These are phyloP conservation scores for Fomitopsis pinicola DNA, from an alignment of 1,284 basidiomycete genomes.

Conservation along the genomic window DNA sequence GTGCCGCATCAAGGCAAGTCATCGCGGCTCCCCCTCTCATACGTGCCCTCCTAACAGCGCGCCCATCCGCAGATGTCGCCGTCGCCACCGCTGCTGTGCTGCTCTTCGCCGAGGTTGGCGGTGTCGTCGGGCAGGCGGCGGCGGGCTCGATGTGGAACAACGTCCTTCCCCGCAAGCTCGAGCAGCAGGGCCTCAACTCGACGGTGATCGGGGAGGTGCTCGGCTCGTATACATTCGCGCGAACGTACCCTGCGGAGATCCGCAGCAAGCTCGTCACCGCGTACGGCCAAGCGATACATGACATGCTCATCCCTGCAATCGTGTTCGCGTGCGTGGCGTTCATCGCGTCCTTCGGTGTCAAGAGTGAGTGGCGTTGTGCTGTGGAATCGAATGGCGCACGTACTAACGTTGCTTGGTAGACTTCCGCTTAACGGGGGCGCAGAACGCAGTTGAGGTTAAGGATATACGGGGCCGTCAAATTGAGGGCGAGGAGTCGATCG, in stretches of 20 bases:
- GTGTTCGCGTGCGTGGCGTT: conserved; percentile 1
- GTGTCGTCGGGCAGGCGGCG: conserved; percentile 62
- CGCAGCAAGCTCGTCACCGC: conserved; percentile 1
- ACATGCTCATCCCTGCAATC: conserved; percentile 4
- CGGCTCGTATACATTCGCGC: conserved; percentile 3
- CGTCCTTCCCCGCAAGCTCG: conserved; percentile 57
- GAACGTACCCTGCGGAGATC: conserved; percentile 1
- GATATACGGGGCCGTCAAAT: background rate
- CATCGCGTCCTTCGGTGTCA: background rate
- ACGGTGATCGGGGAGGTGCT: conserved; percentile 1
- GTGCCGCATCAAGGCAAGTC: conserved; percentile 48
- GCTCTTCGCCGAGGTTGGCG: conserved; percentile 77
- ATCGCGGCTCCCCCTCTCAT: background rate
- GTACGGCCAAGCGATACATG: conserved; percentile 1
- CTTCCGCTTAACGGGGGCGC: background rate
- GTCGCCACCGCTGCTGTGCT: conserved; percentile 80
- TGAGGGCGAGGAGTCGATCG: background rate
- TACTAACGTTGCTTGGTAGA: background rate
- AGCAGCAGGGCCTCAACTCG: conserved; percentile 25
- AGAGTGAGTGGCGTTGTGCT: background rate
- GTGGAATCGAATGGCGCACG: background rate
- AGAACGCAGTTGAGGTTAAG: conserved; percentile 1
- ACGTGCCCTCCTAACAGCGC: background rate
- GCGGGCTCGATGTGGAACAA: conserved; percentile 59
- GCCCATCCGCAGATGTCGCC: conserved; percentile 55